These are phyloP conservation scores for Pyrenochaeta sp. DNA, from an alignment of 2,329 filamentous ascomycete species.

Conservation along the genomic window DNA sequence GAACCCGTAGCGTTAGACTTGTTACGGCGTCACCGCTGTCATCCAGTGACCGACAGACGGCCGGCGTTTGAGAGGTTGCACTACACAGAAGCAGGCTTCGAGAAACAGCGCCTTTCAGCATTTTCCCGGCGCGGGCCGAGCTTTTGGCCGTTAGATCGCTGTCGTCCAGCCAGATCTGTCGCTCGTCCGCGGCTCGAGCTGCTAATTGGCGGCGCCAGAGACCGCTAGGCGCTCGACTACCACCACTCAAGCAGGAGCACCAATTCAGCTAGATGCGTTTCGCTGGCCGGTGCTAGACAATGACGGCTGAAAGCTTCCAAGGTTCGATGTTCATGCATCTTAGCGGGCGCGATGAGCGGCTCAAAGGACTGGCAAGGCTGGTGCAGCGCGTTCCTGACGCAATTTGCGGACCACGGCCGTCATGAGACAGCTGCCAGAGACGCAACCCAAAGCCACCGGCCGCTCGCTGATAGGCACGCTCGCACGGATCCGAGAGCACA, in stretches of 20 bases:
- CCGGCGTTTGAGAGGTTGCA: conserved; percentile 35
- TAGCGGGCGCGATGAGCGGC: conserved; percentile 45
- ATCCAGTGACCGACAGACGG: conserved; percentile 35
- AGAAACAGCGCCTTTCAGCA: conserved; percentile 40
- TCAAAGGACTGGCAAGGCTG: conserved; percentile 49
- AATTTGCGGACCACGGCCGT: conserved; percentile 50
- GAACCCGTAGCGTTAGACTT: conserved; percentile 20
- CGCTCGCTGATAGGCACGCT: conserved; percentile 31
- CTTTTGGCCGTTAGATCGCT: conserved; percentile 47
- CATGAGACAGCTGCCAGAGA: conserved; percentile 45
- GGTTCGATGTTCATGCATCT: conserved; percentile 43
- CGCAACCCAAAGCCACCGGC: conserved; percentile 36
- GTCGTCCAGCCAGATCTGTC: conserved; percentile 46
- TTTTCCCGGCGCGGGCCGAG: conserved; percentile 51
- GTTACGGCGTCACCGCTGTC: conserved; percentile 36
- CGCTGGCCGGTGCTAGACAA: conserved; percentile 28
- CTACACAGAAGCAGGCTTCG: conserved; percentile 44
- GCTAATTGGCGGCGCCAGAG: conserved; percentile 32
- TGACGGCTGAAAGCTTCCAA: conserved; percentile 31
- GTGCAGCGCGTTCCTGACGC: conserved; percentile 53
- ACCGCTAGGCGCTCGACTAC: conserved; percentile 38
- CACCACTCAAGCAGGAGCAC: conserved; percentile 33
- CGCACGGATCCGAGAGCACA: conserved; percentile 24
- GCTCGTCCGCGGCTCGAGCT: conserved; percentile 31
- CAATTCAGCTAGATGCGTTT: conserved; percentile 33